A percentile compares a stretch with the other conserved stretches of the same genome.
Conservation (phyloP, 805 yeast genomes). For the Pichia sporocuriosa region DNA sequence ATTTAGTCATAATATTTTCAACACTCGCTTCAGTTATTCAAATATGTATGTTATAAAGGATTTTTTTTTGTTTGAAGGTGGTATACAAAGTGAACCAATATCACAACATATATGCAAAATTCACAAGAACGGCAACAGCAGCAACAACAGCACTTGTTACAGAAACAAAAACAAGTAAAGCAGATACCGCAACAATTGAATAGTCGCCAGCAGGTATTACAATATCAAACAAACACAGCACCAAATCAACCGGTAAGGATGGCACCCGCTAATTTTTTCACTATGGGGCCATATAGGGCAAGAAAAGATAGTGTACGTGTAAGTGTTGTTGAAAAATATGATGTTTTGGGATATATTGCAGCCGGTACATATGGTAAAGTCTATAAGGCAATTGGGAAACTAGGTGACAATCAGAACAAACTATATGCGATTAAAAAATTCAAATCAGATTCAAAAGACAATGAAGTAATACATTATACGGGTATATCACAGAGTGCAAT, state of each 20-base stretch:
- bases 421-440: slow-evolving; percentile 90
- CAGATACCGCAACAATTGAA: slow-evolving; percentile 15
- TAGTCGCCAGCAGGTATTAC: slow-evolving; percentile 14
- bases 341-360: slow-evolving; percentile 90
- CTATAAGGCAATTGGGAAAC: slow-evolving; percentile 68
- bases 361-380: slow-evolving; percentile 98
- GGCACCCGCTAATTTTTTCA: slow-evolving; percentile 48
- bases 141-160: slow-evolving; percentile 17
- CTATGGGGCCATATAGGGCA: slow-evolving; percentile 51
- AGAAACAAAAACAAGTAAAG: slow-evolving; percentile 4
- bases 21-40: no score
- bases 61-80: no score
- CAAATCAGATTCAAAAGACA: slow-evolving; percentile 86
- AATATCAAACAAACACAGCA: slow-evolving; percentile 11
- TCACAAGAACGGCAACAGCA: slow-evolving; percentile 18
- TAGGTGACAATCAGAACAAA: slow-evolving; percentile 22
- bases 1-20: no score
- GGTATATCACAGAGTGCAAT: slow-evolving; percentile 96
- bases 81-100: no score
- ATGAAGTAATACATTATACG: slow-evolving; percentile 78
- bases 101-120: no score
- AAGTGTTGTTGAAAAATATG: slow-evolving; percentile 78
- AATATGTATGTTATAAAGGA: no score
- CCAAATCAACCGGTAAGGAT: slow-evolving; percentile 26
- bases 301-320: slow-evolving; percentile 61